Base-by-base conservation (phyloP, 345 rosid genomes). In the Pistacia vera region DNA sequence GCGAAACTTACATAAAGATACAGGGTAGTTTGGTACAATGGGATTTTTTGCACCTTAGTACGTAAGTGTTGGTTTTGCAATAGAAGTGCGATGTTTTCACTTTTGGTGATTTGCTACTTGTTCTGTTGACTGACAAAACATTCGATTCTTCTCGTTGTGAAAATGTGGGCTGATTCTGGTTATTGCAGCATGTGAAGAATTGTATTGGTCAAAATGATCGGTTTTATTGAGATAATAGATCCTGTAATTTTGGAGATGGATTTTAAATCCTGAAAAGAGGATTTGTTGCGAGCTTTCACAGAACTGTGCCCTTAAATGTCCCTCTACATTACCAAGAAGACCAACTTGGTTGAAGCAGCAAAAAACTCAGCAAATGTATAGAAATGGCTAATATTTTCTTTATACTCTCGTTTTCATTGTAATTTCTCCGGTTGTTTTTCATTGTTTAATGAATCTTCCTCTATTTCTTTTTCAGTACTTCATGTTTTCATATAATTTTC, bases 81-180 rank as follows among this genome's bases (percentile, higher is more conserved):
- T 30, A 84, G 79, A 81, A 76, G 66, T 20, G 3, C 12, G 81
- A 84, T 74, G 87, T 67, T 57, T 84, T 10, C 7, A 38, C 38
- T 44, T 71, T 59, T 3, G 75, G 75, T 44, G 17, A 4, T 2
- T 58, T 71, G 64, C 38, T 71, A 22, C 22, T 41, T 58, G 52
- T 35, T 30, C 54, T 71, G 22, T 58, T 58, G 36, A 36, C 56
- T 0, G 74, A 44, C 12, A 2, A 8, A 11, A 3, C 3, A 25
- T 1, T 0, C 0, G 52, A 14, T 2, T 8, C 4, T 17, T 6
- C 33, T 11, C 51, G 30, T 12, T 0, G 36, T 5, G 3, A 11
- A 6, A n/a, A 36, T 12, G 55, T n/a, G 8, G 0, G 14, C 2
- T 59, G 35, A 12, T 8, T 17, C 18, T 0, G 0, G n/a, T 20